These are phyloP conservation scores for Tetrapisispora phaffii DNA, from an alignment of 805 yeast species.

Conservation along the genomic window DNA sequence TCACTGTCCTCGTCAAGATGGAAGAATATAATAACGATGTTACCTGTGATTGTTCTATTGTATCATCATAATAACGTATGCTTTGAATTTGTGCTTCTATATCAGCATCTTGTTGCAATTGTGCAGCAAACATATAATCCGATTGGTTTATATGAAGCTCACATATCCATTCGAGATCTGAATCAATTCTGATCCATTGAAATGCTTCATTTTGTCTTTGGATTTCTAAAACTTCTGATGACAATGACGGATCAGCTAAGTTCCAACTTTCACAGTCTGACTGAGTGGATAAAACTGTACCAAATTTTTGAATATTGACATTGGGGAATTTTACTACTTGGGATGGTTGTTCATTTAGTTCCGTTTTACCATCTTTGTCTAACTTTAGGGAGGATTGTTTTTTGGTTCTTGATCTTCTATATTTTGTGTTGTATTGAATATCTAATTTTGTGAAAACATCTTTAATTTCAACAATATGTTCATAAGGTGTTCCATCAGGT, in stretches of 20 bases:
- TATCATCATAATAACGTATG: slow-evolving; percentile 56
- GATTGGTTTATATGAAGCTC: slow-evolving; percentile 74
- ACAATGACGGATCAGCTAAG: slow-evolving; percentile 56
- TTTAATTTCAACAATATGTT: slow-evolving; percentile 86
- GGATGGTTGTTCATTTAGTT: not conserved
- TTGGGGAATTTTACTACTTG: not conserved
- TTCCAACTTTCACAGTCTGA: slow-evolving; percentile 63
- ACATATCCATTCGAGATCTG: slow-evolving; percentile 96
- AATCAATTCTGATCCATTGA: slow-evolving; percentile 97
- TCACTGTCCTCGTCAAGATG: slow-evolving; percentile 62
- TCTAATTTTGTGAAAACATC: slow-evolving; percentile 81
- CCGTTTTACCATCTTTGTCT: slow-evolving; percentile 20
- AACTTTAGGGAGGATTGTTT: slow-evolving; percentile 14
- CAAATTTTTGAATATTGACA: slow-evolving; percentile 34
- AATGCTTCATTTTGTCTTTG: slow-evolving; percentile 62
- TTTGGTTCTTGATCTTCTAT: slow-evolving; percentile 66
- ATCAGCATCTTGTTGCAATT: slow-evolving; percentile 87
- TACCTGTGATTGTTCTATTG: slow-evolving; percentile 32
- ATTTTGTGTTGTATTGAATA: slow-evolving; percentile 90
- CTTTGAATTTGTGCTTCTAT: slow-evolving; percentile 93
- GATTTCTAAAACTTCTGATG: slow-evolving; percentile 28
- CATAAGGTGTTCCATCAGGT: slow-evolving; percentile 97
- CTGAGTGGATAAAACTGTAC: slow-evolving; percentile 60
- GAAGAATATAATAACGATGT: slow-evolving; percentile 65
- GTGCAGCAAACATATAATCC: slow-evolving; percentile 91